A percentile compares a stretch with the other conserved stretches of the same genome.
Conservation (phyloP, 768 basidiomycete genomes). For the Suillus subalutaceus region DNA sequence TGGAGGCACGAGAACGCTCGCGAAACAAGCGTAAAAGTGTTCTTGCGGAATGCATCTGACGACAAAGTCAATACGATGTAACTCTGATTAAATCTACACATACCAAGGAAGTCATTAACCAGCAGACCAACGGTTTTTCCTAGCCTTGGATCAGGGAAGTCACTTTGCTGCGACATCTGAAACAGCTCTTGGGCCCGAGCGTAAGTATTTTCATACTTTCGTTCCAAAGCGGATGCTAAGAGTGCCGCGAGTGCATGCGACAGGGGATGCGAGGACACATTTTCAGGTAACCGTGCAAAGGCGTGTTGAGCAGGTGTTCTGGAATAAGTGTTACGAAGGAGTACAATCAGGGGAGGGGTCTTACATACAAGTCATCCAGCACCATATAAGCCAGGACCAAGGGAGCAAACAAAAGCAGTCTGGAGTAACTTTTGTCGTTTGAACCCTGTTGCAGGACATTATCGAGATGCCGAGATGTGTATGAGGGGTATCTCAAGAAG, state of each 20-base stretch:
- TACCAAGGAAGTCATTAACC: slow-evolving; percentile 55
- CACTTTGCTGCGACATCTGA: slow-evolving; percentile 43
- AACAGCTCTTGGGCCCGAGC: slow-evolving; percentile 46
- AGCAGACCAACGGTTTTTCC: slow-evolving; percentile 47
- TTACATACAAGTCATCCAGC: slow-evolving; percentile 60
- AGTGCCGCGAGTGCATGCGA: slow-evolving; percentile 50
- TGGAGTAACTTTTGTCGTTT: slow-evolving; percentile 43
- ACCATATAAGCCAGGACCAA: slow-evolving; percentile 69
- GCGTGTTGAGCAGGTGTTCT: slow-evolving; percentile 66
- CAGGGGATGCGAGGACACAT: slow-evolving; percentile 46
- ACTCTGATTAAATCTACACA: slow-evolving; percentile 19
- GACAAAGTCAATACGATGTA: neutral
- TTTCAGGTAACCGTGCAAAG: slow-evolving; percentile 56
- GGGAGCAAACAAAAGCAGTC: slow-evolving; percentile 58
- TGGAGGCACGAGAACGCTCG: slow-evolving; percentile 69
- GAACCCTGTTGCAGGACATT: slow-evolving; percentile 30
- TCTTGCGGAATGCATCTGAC: slow-evolving; percentile 59
- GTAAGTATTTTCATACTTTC: slow-evolving; percentile 61
- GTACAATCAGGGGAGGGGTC: neutral
- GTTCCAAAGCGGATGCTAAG: slow-evolving; percentile 52
- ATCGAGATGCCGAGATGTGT: slow-evolving; percentile 7
- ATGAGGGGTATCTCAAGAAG: slow-evolving; percentile 9
- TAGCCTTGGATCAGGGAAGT: slow-evolving; percentile 50
- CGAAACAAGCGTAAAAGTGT: slow-evolving; percentile 57
- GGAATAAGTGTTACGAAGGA: slow-evolving; percentile 3